A percentile compares a stretch with the other conserved stretches of the same genome.
phyloP scores from a whole-genome alignment of 306 rosid genomes.

The Begonia loranthoides region DNA sequence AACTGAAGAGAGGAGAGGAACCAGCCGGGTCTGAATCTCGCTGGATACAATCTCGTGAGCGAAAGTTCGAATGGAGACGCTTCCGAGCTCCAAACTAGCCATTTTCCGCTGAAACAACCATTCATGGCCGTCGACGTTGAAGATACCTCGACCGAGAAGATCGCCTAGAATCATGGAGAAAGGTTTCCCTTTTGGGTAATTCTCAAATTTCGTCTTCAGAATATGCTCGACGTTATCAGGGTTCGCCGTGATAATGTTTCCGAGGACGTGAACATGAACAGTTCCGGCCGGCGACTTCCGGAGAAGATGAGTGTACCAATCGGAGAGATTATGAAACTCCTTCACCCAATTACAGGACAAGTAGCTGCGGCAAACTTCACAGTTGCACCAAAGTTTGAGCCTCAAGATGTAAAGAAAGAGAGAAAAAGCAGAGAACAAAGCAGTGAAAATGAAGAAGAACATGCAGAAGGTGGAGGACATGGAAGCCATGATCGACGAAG shows the following conservation, averaged over 20 bases:
- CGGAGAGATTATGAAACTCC: constrained; percentile 37
- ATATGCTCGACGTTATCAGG: constrained; percentile 69
- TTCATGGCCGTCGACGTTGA: constrained; percentile 59
- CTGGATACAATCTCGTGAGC: constrained; percentile 32
- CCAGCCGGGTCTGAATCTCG: constrained; percentile 31
- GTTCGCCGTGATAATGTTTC: too few species aligned
- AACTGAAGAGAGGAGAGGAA: constrained; percentile 23
- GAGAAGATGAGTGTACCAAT: constrained; percentile 75
- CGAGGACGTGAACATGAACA: constrained; percentile 51
- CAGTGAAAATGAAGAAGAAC: constrained; percentile 57
- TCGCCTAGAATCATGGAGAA: constrained; percentile 73
- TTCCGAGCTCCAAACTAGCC: constrained; percentile 68
- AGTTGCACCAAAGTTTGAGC: constrained; percentile 70
- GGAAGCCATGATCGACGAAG: constrained; percentile 5
- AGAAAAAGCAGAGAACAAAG: constrained; percentile 39
- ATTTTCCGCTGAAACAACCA: constrained; percentile 80
- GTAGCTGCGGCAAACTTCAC: constrained; percentile 38
- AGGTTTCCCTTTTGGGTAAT: constrained; percentile 68
- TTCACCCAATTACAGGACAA: constrained; percentile 26
- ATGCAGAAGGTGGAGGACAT: constrained; percentile 17
- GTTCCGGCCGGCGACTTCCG: constrained; percentile 36
- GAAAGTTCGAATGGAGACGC: constrained; percentile 40
- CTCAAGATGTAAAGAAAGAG: constrained; percentile 35
- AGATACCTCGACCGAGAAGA: constrained; percentile 65
- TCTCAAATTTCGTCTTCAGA: constrained; percentile 52